phyloP scores from a whole-genome alignment of 2,329 filamentous ascomycete genomes.

The Cadophora gregata region DNA sequence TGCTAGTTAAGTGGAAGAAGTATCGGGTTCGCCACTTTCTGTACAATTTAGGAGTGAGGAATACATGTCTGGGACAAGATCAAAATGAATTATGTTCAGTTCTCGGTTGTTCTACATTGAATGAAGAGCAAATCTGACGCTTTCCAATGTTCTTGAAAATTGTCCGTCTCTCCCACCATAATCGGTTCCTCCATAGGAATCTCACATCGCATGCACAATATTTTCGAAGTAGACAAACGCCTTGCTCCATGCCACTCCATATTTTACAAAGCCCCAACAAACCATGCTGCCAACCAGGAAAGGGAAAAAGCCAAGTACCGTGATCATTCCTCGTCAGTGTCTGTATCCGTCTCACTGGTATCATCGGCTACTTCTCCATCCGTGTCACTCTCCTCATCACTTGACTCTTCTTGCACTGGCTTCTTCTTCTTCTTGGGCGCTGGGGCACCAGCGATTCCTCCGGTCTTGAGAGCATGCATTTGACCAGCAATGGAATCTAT shows the following conservation, averaged over 20 bases:
- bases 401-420: conserved; percentile 60
- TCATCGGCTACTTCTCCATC: conserved; percentile 70
- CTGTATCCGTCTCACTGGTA: conserved; percentile 72
- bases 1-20: conserved; percentile 53
- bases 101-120: not conserved
- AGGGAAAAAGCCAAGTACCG: conserved; percentile 20
- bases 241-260: conserved; percentile 29
- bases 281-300: conserved; percentile 16
- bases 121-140: not conserved
- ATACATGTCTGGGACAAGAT: not conserved
- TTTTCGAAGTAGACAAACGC: conserved; percentile 33
- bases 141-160: conserved; percentile 7
- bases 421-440: conserved; percentile 63
- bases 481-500: conserved; percentile 88
- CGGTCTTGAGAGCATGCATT: conserved; percentile 85
- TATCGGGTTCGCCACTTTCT: not conserved
- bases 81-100: not conserved
- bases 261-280: conserved; percentile 29
- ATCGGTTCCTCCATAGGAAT: not conserved
- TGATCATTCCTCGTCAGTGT: conserved; percentile 53
- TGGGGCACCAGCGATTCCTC: conserved; percentile 54
- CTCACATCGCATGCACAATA: conserved; percentile 20
- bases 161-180: conserved; percentile 7
- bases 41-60: not conserved
- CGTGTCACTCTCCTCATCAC: conserved; percentile 82